Base-by-base conservation (phyloP, 371 early-diverging fungal genomes). In the Dentiscutata heterogama region DNA sequence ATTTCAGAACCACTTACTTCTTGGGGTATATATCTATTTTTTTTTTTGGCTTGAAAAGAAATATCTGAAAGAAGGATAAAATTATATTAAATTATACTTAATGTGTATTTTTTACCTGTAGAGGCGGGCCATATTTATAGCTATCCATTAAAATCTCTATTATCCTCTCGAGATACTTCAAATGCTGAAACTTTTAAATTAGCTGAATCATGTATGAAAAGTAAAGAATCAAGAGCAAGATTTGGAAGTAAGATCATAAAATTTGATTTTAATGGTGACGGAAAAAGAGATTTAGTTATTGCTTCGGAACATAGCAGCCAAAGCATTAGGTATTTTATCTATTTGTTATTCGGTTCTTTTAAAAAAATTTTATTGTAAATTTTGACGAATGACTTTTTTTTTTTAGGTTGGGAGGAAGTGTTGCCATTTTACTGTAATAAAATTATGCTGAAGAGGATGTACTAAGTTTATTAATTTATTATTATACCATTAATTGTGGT, bases 11-110 rank as follows among this genome's bases (percentile, higher is more conserved):
- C 77, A 11, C 42, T 77, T 77, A 20, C 77, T 39, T 51, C 29
- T 77, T 77, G 60, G 77, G 77, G 63, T 77, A 53, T 42, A 53
- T 72, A 2, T 72, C n/a, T n/a, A n/a, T n/a, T n/a, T n/a, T n/a
- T 29, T 1, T 31, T 31, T 8, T 29, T 31, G 11, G 29, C 2
- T 27, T 20, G 31, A 31, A 22, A 7, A 73, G n/a, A 27, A n/a
- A 1, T 2, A 72, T 50, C 5, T 29, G 16, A 29, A 46, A 46
- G 11, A 46, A 46, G 10, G 10, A 46, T 46, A 46, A 6, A 7
- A 35, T n/a, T 72, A 50, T 42, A n/a, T n/a, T 18, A 39, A 50
- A 25, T 53, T 39, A 39, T 35, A 1, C 4, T 3, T 13, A 8
- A 76, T 22, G 22, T 61, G 2, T 60, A 1, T 35, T 75, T 7